phyloP scores from a whole-genome alignment of 768 basidiomycete genomes.

The Udeniomyces megalosporus region DNA sequence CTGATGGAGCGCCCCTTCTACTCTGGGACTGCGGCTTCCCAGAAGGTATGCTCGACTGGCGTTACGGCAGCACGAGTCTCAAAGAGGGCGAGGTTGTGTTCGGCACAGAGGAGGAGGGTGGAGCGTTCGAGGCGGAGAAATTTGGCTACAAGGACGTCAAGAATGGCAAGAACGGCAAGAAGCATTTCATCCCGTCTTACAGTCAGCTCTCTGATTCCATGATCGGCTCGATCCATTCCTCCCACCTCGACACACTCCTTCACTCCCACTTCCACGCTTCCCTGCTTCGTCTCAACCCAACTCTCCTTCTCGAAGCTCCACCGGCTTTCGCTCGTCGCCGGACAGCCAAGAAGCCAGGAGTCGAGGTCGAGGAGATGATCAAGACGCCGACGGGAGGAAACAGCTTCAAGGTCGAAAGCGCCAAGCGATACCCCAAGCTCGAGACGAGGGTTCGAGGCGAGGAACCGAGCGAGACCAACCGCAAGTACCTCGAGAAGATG shows the following conservation, averaged over 20 bases:
- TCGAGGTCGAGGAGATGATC: not conserved
- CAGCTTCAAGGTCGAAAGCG: constrained; percentile 37
- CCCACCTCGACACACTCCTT: constrained; percentile 33
- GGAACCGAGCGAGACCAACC: constrained; percentile 55
- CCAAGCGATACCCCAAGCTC: constrained; percentile 50
- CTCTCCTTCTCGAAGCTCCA: not conserved
- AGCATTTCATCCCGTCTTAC: constrained; percentile 12
- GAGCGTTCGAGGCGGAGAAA: not conserved
- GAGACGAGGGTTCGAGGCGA: constrained; percentile 52
- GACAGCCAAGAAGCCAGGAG: not conserved
- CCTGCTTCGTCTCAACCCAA: not conserved
- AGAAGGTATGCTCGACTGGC: constrained; percentile 47
- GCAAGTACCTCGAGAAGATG: constrained; percentile 52
- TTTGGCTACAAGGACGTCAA: not conserved
- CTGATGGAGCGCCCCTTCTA: constrained; percentile 73
- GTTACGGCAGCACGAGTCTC: constrained; percentile 37
- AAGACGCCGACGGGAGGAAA: constrained; percentile 53
- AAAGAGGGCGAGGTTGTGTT: constrained; percentile 13
- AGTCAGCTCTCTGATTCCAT: constrained; percentile 12
- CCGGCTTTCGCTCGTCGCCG: not conserved
- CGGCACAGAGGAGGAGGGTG: not conserved
- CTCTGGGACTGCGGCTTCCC: constrained; percentile 77
- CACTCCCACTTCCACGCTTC: constrained; percentile 12
- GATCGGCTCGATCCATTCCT: constrained; percentile 31
- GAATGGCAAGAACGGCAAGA: constrained; percentile 7